Base-by-base conservation (phyloP, 495 filamentous ascomycete species). In the Friedmanniomyces simplex region DNA sequence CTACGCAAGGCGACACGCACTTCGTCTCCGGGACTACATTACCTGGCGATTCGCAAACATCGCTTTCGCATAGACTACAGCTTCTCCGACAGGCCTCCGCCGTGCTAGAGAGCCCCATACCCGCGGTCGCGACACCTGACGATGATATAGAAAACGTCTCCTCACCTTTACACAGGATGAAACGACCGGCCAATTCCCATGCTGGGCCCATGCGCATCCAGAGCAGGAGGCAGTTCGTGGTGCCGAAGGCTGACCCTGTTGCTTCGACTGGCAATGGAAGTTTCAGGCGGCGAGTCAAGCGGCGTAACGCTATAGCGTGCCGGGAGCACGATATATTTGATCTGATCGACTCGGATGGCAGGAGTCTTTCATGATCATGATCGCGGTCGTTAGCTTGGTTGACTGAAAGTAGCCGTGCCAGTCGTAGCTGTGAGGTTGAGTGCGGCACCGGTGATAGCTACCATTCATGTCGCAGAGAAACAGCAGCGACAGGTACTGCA, bases 1-100 rank as follows among this genome's bases (percentile, higher is more conserved):
- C 60, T 5, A 62, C 54, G 0, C 16, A 26, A 2, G 60, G 55
- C 8, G 50, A 58, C 21, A 60, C 26, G 12, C 1, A 14, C 4
- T 22, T 34, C 21, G 42, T 21, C 8, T 14, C 42, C 20, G 4
- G 8, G 7, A 50, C 30, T 25, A 52, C 20, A 32, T 16, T 37
- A 24, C 26, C 2, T 18, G 30, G 49, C 8, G 46, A 24, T 10
- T 14, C 20, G 7, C 49, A 52, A 22, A 4, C 6, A 36, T 14
- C 49, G 26, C n/a, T 8, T 37, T 10, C 49, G 28, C 28, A 32
- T 32, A 3, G 10, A 32, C 4, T 32, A 26, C 30, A 37, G 49
- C 30, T 37, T 37, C 8, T 10, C 5, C 25, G 18, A n/a, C 2
- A 43, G 2, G 18, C 39, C 18, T 13, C 14, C 39, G 39, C 4